Evolutionary conservation across 1,139 yeast species (phyloP).

Genomic region (Suhomyces choctaworum): DNA sequence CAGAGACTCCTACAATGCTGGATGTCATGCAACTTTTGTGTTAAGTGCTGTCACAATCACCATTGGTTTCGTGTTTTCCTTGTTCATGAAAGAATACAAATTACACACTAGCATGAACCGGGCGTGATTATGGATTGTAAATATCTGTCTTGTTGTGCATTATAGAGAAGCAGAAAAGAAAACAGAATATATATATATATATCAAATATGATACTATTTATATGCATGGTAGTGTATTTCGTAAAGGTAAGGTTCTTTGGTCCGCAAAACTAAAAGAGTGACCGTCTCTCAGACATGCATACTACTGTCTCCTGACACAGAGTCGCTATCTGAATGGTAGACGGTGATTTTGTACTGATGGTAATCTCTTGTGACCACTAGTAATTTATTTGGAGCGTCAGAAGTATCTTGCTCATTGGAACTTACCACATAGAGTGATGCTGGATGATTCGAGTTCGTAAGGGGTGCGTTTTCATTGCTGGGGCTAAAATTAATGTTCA

Average conservation of each 20-base stretch:
- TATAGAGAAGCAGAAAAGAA: slow-evolving; percentile 18
- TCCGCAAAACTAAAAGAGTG: no score
- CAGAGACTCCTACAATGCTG: slow-evolving; percentile 20
- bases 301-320: no score
- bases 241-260: no score
- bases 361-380: slow-evolving; percentile 43
- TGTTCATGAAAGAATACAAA: slow-evolving; percentile 29
- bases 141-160: no score
- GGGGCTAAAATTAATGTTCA: slow-evolving; percentile 20
- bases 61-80: slow-evolving; percentile 20
- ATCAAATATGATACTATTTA: no score
- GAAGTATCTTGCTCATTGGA: not conserved
- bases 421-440: slow-evolving; percentile 22
- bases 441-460: slow-evolving; percentile 24
- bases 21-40: slow-evolving; percentile 22
- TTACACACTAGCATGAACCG: slow-evolving; percentile 41
- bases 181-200: no score
- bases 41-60: slow-evolving; percentile 20
- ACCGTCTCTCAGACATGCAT: no score
- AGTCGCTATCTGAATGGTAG: slow-evolving; percentile 4
- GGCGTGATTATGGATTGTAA: no score
- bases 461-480: slow-evolving; percentile 14
- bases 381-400: slow-evolving; percentile 9
- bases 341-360: slow-evolving; percentile 40
- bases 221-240: not conserved